Percentiles rank a stretch among this genome's conserved stretches.
Conservation (phyloP, 495 filamentous ascomycete genomes). For the Daldinia vernicosa region DNA sequence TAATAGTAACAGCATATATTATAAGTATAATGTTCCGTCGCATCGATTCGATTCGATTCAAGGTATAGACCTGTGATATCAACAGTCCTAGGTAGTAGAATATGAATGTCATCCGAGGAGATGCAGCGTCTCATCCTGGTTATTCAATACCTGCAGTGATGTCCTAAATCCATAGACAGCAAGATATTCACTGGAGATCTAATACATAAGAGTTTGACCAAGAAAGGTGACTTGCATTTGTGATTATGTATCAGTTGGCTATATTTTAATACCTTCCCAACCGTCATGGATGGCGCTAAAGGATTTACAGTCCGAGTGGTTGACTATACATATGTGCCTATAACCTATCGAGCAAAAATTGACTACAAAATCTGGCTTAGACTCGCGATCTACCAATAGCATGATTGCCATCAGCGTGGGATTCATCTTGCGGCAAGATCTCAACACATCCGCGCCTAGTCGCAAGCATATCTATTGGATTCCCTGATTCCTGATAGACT, state of each 20-base stretch:
- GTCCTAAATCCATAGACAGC: neutral
- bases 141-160: too few species aligned
- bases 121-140: too few species aligned
- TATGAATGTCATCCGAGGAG: too few species aligned
- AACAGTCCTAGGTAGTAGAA: too few species aligned
- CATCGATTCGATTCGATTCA: too few species aligned
- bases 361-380: neutral
- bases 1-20: too few species aligned
- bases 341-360: neutral
- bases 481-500: neutral
- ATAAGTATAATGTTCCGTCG: too few species aligned
- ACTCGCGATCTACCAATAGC: neutral
- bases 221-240: neutral
- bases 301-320: neutral
- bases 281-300: neutral
- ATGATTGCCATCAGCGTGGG: neutral
- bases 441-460: neutral
- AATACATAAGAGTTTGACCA: neutral
- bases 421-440: constrained; percentile 1
- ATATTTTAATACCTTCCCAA: neutral
- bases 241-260: neutral
- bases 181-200: neutral
- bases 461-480: neutral
- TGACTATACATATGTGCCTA: neutral
- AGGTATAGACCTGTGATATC: too few species aligned